A percentile compares a stretch with the other conserved stretches of the same genome.
phyloP scores from a whole-genome alignment of 768 basidiomycete species.

The Lenzites betulinus region DNA sequence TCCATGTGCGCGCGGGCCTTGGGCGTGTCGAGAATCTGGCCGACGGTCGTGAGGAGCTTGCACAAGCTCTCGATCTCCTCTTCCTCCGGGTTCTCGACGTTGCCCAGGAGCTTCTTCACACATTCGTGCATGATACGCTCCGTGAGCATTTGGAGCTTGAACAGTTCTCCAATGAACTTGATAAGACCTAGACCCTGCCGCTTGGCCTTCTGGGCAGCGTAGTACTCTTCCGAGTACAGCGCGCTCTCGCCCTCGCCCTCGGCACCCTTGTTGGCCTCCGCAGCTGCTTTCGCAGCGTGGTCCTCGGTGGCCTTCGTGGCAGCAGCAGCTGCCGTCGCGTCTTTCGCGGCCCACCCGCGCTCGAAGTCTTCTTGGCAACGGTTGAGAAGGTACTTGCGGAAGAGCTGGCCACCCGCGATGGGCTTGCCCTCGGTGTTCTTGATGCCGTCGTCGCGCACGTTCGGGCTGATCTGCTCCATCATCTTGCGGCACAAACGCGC shows the following conservation, averaged over 20 bases:
- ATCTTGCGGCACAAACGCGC: constrained; percentile 93
- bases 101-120: constrained; percentile 91
- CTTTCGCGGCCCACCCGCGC: constrained; percentile 90
- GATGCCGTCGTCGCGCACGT: constrained; percentile 89
- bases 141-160: constrained; percentile 98
- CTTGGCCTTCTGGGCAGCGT: constrained; percentile 96
- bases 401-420: constrained; percentile 91
- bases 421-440: constrained; percentile 80
- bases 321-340: constrained; percentile 84
- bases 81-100: constrained; percentile 94
- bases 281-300: constrained; percentile 70
- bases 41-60: constrained; percentile 90
- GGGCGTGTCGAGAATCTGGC: constrained; percentile 73
- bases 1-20: constrained; percentile 88
- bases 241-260: constrained; percentile 74
- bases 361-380: constrained; percentile 99
- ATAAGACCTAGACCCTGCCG: constrained; percentile 96
- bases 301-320: constrained; percentile 85
- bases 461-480: constrained; percentile 89
- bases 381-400: constrained; percentile 95
- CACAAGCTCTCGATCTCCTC: constrained; percentile 97
- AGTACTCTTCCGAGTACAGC: constrained; percentile 91
- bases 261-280: constrained; percentile 56
- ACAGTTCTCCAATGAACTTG: constrained; percentile 97
- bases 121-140: constrained; percentile 99